These are phyloP conservation scores for Turnera subulata DNA, from an alignment of 345 rosid species.

Conservation along the genomic window DNA sequence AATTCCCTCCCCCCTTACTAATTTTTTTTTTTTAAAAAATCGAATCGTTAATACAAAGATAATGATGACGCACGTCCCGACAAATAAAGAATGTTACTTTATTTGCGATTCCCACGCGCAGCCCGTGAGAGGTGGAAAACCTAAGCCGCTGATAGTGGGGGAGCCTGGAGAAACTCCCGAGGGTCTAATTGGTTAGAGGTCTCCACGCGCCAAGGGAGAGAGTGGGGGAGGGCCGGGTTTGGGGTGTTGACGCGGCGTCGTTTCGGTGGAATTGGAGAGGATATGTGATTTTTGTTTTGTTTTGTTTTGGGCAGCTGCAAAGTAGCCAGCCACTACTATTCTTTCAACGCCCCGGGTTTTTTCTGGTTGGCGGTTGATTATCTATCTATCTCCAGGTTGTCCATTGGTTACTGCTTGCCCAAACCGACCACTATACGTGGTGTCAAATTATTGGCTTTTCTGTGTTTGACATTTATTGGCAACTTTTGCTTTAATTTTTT, in stretches of 20 bases:
- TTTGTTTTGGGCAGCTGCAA: neutral
- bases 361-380: constrained; percentile 13
- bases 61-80: neutral
- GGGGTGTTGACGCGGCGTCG: neutral
- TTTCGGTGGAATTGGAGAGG: too few relatives aligned
- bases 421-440: neutral
- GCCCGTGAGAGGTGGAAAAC: neutral
- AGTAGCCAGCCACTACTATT: too few relatives aligned
- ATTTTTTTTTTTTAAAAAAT: constrained; percentile 6
- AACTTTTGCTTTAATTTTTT: too few relatives aligned
- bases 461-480: too few relatives aligned
- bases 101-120: neutral
- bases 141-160: neutral
- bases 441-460: neutral
- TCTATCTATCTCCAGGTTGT: constrained; percentile 20
- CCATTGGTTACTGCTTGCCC: neutral
- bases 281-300: too few relatives aligned
- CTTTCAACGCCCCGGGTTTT: too few relatives aligned
- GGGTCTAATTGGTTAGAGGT: too few relatives aligned
- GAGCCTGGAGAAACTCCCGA: too few relatives aligned
- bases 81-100: neutral
- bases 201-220: neutral
- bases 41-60: neutral
- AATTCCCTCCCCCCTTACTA: constrained; percentile 32
- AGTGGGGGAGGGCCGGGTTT: neutral